Base-by-base conservation (phyloP, 2,329 filamentous ascomycete genomes). In the Claviceps humidiphila region DNA sequence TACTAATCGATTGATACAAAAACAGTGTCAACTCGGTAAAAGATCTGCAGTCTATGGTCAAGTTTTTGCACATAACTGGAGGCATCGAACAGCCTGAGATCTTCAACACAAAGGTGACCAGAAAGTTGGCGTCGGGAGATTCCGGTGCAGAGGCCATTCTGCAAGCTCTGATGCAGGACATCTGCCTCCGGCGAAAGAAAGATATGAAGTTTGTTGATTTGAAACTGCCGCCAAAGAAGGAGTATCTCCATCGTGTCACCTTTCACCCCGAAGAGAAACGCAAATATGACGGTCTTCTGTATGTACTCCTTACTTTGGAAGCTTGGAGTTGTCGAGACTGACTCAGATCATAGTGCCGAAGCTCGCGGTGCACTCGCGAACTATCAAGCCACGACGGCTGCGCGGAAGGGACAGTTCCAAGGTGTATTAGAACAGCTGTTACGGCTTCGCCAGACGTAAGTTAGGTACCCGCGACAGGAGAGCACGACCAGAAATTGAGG, bases 121-220 rank as follows among this genome's bases (percentile, higher is more conserved):
- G 86, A 34, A 85, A 85, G 4, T 73, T 94, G 8, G 76, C 75
- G 50, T 51, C 65, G 5, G 80, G 79, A 1, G 75, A 82, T 16
- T 64, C 69, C 1, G 70, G 74, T 38, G 84, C 82, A 13, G 81
- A 81, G 47, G 66, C 75, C 11, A 70, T 91, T 3, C 74, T 94
- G 3, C 85, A 91, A 61, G 76, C 81, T 5, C 74, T 95, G 45
- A 90, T 95, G 81, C 75, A 76, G n/a, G 82, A 85, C 17, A 77
- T 95, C 47, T 93, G 87, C 60, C 73, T 95, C 22, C 80, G 89
- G 40, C 80, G 89, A 40, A 85, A 82, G 66, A 95, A 95, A 64
- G 84, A 91, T 52, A 95, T 95, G 89, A 76, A 77, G 5, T 95
- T 94, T 61, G 78, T 95, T 50, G 87, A 95, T 58, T 71, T 95